A percentile compares a stretch with the other conserved stretches of the same genome.
phyloP scores from a whole-genome alignment of 129 eudicot genomes.

The Pseudognaphalium luteoalbum region DNA sequence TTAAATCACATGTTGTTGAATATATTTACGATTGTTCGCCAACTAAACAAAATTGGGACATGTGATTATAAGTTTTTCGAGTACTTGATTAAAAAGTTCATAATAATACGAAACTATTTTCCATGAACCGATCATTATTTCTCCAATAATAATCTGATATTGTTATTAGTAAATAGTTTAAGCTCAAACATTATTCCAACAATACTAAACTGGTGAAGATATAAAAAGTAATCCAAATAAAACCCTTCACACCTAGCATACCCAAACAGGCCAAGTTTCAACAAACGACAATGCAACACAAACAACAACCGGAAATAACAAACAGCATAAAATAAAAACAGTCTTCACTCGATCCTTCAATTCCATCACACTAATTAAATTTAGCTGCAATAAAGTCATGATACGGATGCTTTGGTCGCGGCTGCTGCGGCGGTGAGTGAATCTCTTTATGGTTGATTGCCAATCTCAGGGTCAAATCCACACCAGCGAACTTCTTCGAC shows the following conservation, averaged over 20 bases:
- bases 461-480: neutral
- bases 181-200: too few species aligned
- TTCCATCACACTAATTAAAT: neutral
- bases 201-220: too few species aligned
- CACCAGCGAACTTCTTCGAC: neutral
- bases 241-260: neutral
- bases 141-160: too few species aligned
- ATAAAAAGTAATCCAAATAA: too few species aligned
- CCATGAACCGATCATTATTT: too few species aligned
- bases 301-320: neutral
- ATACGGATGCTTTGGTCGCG: neutral
- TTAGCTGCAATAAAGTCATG: neutral
- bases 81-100: too few species aligned
- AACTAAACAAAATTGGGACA: too few species aligned
- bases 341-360: neutral
- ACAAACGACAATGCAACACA: neutral
- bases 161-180: too few species aligned
- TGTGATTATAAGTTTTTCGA: too few species aligned
- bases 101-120: too few species aligned
- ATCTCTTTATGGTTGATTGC: neutral
- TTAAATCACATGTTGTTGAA: too few species aligned
- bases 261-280: neutral
- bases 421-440: neutral
- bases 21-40: too few species aligned
- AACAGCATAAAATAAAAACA: neutral